phyloP scores from a whole-genome alignment of 202 grass and related monocot genomes.

The Zoysia matrella region DNA sequence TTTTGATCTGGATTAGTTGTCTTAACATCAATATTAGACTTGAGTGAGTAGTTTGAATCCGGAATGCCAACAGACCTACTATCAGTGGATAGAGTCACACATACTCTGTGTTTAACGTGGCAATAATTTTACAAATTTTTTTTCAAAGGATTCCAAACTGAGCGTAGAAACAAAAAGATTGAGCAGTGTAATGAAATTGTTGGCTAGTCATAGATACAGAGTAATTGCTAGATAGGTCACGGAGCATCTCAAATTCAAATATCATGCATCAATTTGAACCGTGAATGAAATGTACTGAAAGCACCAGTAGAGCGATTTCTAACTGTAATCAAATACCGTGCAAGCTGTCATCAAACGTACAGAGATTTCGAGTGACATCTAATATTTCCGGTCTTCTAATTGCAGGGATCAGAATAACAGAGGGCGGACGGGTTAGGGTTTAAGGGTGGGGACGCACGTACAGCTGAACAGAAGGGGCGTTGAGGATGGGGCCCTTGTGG shows the following conservation, averaged over 20 bases:
- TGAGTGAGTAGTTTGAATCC: not conserved
- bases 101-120: not conserved
- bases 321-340: not conserved
- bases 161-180: not conserved
- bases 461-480: slow-evolving; percentile 66
- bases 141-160: not conserved
- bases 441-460: slow-evolving; percentile 35
- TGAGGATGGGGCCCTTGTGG: slow-evolving; percentile 77
- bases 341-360: not conserved
- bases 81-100: not conserved
- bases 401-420: not conserved
- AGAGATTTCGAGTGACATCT: not conserved
- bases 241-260: not conserved
- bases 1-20: no score
- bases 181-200: not conserved
- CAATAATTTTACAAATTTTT: not conserved
- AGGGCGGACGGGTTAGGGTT: slow-evolving; percentile 33
- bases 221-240: not conserved
- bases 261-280: not conserved
- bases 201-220: not conserved
- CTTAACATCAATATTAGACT: no score
- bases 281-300: not conserved
- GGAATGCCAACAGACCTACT: not conserved
- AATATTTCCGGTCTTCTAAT: not conserved
- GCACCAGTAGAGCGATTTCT: not conserved